A percentile compares a stretch with the other conserved stretches of the same genome.
Evolutionary conservation across 345 rosid species (phyloP).

Genomic region (Microthlaspi erraticum): DNA sequence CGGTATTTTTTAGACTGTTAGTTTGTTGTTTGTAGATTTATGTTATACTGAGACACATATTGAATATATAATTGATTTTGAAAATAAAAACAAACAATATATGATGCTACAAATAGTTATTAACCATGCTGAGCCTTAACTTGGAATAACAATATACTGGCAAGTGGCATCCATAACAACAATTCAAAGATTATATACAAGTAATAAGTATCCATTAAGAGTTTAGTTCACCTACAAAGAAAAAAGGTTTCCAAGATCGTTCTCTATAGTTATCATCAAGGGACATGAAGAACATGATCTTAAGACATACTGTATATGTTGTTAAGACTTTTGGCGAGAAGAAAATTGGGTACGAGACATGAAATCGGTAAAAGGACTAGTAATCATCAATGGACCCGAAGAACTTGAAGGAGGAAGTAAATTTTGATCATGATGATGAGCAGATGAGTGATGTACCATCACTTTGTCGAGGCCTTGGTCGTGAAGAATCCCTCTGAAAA

Average conservation of each 20-base stretch:
- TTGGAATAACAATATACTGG: constrained; percentile 2
- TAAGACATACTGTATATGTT: too few relatives aligned
- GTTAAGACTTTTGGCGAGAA: constrained; percentile 40
- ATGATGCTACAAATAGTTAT: background rate
- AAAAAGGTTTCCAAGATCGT: too few relatives aligned
- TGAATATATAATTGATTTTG: background rate
- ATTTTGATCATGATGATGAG: constrained; percentile 33
- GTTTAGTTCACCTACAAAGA: background rate
- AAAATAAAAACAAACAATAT: background rate
- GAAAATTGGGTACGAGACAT: constrained; percentile 62
- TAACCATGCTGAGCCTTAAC: constrained; percentile 20
- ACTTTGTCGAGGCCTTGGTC: constrained; percentile 59
- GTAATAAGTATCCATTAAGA: too few relatives aligned
- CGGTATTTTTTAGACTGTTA: background rate
- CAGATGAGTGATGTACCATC: constrained; percentile 30
- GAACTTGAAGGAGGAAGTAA: constrained; percentile 51
- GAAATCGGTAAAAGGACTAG: constrained; percentile 51
- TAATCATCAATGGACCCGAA: constrained; percentile 46
- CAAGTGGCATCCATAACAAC: too few relatives aligned
- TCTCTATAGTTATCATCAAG: too few relatives aligned
- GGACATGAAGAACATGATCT: too few relatives aligned
- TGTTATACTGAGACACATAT: background rate
- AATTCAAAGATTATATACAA: too few relatives aligned
- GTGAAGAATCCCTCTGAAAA: constrained; percentile 68
- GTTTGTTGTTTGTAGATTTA: constrained; percentile 3